phyloP scores from a whole-genome alignment of 2,329 filamentous ascomycete species.

The Claviceps fusiformis region DNA sequence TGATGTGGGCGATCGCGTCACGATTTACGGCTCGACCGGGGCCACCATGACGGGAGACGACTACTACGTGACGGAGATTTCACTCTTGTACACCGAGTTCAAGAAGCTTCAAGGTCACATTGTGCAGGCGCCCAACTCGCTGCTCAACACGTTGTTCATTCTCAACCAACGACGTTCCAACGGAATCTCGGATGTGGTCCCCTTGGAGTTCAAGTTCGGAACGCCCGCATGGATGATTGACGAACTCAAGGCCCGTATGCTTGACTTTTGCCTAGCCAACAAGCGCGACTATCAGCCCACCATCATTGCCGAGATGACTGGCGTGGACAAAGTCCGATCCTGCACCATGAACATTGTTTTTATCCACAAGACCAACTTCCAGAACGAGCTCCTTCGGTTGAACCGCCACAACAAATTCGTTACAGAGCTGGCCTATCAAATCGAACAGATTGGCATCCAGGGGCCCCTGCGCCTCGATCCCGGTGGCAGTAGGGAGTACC shows the following conservation, averaged over 20 bases:
- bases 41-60: conserved; percentile 69
- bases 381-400: conserved; percentile 83
- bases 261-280: conserved; percentile 71
- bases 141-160: conserved; percentile 86
- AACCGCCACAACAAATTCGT: conserved; percentile 90
- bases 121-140: conserved; percentile 88
- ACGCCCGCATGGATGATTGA: conserved; percentile 76
- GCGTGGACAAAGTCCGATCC: conserved; percentile 69
- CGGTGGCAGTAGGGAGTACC: conserved; percentile 55
- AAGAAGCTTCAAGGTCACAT: conserved; percentile 98
- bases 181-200: conserved; percentile 72
- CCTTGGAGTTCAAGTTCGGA: conserved; percentile 76
- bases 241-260: conserved; percentile 61
- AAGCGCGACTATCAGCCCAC: conserved; percentile 83
- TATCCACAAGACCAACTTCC: conserved; percentile 96
- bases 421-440: conserved; percentile 75
- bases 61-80: conserved; percentile 92
- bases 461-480: conserved; percentile 50
- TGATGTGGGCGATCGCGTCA: conserved; percentile 87
- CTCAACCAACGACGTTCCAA: conserved; percentile 88
- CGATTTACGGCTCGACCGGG: conserved; percentile 81
- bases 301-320: conserved; percentile 71
- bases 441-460: conserved; percentile 74
- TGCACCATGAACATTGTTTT: conserved; percentile 87
- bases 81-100: conserved; percentile 87